Conservation (phyloP, 2,329 filamentous ascomycete species). For the Xylariaceae sp. region DNA sequence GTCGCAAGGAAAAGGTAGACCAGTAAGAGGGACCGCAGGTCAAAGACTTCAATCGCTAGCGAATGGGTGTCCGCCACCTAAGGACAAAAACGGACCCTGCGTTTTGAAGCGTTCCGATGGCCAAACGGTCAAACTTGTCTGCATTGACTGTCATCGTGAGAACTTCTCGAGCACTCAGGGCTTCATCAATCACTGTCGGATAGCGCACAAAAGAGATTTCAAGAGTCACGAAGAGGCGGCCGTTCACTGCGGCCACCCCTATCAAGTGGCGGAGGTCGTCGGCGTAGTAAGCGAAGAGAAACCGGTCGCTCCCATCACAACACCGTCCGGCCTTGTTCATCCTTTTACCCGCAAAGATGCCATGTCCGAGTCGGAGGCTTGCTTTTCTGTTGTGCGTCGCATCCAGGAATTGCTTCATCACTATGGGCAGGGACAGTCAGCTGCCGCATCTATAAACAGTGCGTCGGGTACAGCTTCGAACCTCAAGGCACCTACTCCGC, state of each 20-base stretch:
- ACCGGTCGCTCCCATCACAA: slow-evolving; percentile 21
- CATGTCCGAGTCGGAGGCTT: slow-evolving; percentile 49
- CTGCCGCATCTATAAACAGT: slow-evolving; percentile 30
- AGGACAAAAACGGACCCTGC: slow-evolving; percentile 78
- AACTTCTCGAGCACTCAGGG: slow-evolving; percentile 96
- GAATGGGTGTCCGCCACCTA: slow-evolving; percentile 66
- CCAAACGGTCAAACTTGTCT: slow-evolving; percentile 83
- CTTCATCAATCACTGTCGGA: slow-evolving; percentile 99
- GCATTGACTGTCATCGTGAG: slow-evolving; percentile 79
- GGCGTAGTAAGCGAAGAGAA: slow-evolving; percentile 37
- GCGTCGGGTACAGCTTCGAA: background rate
- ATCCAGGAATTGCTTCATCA: slow-evolving; percentile 51
- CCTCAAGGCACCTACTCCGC: slow-evolving; percentile 23
- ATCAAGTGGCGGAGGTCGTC: slow-evolving; percentile 57
- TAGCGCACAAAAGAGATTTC: slow-evolving; percentile 88
- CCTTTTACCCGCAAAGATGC: slow-evolving; percentile 56
- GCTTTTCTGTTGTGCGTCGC: slow-evolving; percentile 43
- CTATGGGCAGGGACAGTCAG: slow-evolving; percentile 48
- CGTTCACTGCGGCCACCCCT: slow-evolving; percentile 76
- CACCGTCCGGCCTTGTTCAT: slow-evolving; percentile 53
- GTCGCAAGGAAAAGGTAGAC: slow-evolving; percentile 45
- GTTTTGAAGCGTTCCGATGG: slow-evolving; percentile 83
- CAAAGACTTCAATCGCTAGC: slow-evolving; percentile 67
- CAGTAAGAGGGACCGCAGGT: slow-evolving; percentile 45
- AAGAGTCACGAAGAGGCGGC: slow-evolving; percentile 96